A percentile compares a stretch with the other conserved stretches of the same genome.
Conservation (phyloP, 2,329 filamentous ascomycete species). For the Epichloe glyceriae region DNA sequence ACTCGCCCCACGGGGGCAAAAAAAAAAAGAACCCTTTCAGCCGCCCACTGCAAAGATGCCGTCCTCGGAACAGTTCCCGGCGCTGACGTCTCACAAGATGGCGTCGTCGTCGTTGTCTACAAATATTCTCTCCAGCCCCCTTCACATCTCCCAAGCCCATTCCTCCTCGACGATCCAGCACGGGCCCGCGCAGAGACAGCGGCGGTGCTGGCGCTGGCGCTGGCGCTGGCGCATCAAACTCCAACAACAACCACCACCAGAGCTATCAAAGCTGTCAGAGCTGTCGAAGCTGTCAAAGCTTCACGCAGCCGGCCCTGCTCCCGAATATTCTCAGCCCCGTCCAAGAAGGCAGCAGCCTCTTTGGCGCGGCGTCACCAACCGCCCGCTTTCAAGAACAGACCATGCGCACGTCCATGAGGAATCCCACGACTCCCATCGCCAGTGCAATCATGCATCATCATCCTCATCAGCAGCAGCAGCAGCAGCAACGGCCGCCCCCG, state of each 20-base stretch:
- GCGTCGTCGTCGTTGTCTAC: conserved; percentile 10
- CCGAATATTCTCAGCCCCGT: conserved; percentile 34
- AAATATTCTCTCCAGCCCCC: conserved; percentile 4
- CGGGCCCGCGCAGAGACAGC: conserved; percentile 12
- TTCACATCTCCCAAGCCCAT: conserved; percentile 26
- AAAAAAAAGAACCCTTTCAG: no score
- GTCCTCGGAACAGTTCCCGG: neutral
- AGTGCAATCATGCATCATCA: conserved; percentile 19
- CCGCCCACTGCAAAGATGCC: neutral
- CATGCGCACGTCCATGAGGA: neutral
- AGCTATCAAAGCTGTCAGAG: neutral
- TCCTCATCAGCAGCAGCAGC: conserved; percentile 17
- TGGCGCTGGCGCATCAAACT: neutral
- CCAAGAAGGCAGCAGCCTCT: conserved; percentile 50
- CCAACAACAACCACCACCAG: neutral
- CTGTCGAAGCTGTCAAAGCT: conserved; percentile 2
- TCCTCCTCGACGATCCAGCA: conserved; percentile 57
- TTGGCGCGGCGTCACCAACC: conserved; percentile 27
- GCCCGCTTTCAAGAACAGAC: conserved; percentile 1
- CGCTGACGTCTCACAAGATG: conserved; percentile 11
- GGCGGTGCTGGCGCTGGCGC: neutral
- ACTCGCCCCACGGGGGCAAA: neutral
- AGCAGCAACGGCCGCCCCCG: conserved; percentile 4
- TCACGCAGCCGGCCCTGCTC: conserved; percentile 6
- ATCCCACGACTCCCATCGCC: neutral